These are phyloP conservation scores for Cytospora chrysosperma DNA, from an alignment of 2,329 filamentous ascomycete species.

Conservation along the genomic window DNA sequence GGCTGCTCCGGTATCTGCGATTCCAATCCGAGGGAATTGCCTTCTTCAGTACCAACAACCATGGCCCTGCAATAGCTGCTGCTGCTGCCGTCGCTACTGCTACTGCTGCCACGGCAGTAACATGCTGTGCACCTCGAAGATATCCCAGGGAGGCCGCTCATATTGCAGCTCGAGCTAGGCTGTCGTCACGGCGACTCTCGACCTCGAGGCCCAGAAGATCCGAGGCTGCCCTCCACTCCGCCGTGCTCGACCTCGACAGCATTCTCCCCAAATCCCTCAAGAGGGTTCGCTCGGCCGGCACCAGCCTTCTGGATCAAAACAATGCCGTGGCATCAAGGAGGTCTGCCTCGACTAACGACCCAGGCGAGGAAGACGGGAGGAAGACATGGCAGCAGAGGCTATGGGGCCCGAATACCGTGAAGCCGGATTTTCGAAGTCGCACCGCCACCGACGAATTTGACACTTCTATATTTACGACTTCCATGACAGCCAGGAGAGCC, in stretches of 20 bases:
- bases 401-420: conserved; percentile 43
- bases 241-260: conserved; percentile 27
- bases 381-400: conserved; percentile 50
- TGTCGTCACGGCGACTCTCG: conserved; percentile 1
- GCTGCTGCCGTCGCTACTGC: background rate
- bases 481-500: conserved; percentile 62
- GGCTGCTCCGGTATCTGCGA: conserved; percentile 70
- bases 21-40: conserved; percentile 63
- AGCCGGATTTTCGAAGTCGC: conserved; percentile 25
- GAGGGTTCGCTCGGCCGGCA: conserved; percentile 14
- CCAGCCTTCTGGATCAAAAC: conserved; percentile 2
- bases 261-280: conserved; percentile 30
- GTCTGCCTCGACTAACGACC: conserved; percentile 30
- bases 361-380: conserved; percentile 24
- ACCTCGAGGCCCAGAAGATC: conserved; percentile 6
- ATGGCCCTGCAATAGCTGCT: conserved; percentile 19
- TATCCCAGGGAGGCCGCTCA: background rate
- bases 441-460: conserved; percentile 33
- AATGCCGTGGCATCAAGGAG: conserved; percentile 28
- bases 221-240: conserved; percentile 25
- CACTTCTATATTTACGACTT: conserved; percentile 65
- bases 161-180: background rate
- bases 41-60: conserved; percentile 48
- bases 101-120: background rate
- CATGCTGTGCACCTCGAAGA: background rate